Conservation (phyloP, 208 protist genomes). For the Leishmania gerbilli region DNA sequence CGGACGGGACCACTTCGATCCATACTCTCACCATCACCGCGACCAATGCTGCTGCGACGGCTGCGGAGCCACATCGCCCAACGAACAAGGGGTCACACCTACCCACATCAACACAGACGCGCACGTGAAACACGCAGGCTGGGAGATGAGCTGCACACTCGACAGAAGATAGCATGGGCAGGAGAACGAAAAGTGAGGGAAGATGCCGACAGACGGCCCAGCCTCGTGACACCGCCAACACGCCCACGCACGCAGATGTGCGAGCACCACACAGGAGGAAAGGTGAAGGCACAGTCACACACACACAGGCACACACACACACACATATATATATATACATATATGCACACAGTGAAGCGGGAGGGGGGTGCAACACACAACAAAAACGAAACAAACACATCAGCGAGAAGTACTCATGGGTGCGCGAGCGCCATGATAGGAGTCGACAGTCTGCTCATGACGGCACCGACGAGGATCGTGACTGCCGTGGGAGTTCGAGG, state of each 20-base stretch:
- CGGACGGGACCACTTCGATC: too few species aligned
- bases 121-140: neutral
- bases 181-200: neutral
- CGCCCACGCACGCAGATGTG: neutral
- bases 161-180: neutral
- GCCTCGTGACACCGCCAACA: neutral
- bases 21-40: neutral
- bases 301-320: neutral
- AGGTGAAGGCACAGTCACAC: neutral
- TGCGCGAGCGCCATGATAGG: neutral
- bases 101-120: neutral
- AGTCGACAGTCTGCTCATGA: neutral
- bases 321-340: neutral
- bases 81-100: neutral
- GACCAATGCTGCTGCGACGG: neutral
- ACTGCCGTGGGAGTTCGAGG: neutral
- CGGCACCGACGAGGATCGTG: neutral
- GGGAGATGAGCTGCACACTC: neutral
- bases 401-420: neutral
- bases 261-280: neutral
- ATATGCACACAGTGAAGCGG: neutral
- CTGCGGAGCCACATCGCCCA: neutral
- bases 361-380: neutral
- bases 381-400: neutral
- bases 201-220: neutral